Evolutionary conservation across 257 asterid genomes (phyloP).

Genomic region (Solanum commersonii): DNA sequence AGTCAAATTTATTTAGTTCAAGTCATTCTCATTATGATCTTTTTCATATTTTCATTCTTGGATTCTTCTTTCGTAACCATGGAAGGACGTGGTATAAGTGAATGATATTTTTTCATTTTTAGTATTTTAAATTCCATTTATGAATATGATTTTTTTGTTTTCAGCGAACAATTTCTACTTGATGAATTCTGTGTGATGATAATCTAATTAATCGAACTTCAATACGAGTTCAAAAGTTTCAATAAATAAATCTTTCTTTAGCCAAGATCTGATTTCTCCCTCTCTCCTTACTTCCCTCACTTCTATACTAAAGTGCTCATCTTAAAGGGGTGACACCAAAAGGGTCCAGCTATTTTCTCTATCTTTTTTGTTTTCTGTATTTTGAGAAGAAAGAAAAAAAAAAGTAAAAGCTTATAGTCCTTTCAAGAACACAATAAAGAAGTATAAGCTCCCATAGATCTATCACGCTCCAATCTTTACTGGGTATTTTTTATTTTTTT

Average conservation of each 20-base stretch:
- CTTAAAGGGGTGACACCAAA: not conserved
- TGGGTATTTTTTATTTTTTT: not conserved
- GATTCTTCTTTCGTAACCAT: not conserved
- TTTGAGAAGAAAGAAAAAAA: not conserved
- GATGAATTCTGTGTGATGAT: accelerated
- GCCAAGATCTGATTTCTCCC: not conserved
- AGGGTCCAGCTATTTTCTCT: not conserved
- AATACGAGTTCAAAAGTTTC: too few species aligned
- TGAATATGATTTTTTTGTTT: too few species aligned
- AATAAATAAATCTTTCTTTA: not conserved
- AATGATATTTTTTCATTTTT: too few species aligned
- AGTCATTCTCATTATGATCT: not conserved
- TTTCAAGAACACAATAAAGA: not conserved
- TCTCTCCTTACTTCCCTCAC: not conserved
- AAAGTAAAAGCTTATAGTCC: not conserved
- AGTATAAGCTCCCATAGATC: not conserved
- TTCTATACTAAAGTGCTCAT: not conserved
- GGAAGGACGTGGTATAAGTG: too few species aligned
- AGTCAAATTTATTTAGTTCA: too few species aligned
- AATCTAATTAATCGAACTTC: too few species aligned
- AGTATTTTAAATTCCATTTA: too few species aligned
- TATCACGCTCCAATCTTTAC: not conserved
- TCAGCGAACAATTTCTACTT: too few species aligned
- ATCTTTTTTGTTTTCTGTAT: not conserved
- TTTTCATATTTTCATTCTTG: not conserved